phyloP scores from a whole-genome alignment of 2,329 filamentous ascomycete genomes.

The Claviceps cyperi region DNA sequence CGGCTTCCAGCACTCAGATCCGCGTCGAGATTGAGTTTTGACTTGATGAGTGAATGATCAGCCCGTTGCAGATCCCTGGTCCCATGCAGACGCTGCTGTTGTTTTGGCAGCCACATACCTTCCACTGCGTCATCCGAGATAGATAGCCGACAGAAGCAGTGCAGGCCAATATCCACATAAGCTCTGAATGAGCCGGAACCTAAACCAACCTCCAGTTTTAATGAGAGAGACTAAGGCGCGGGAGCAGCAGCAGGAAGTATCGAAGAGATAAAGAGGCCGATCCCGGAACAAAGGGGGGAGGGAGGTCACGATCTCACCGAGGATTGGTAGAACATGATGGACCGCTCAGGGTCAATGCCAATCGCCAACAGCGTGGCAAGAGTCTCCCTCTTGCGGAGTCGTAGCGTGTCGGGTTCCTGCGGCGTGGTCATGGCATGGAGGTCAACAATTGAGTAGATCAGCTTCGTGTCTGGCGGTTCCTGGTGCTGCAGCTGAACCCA shows the following conservation, averaged over 20 bases:
- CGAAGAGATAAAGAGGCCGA: not conserved
- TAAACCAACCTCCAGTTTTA: conserved; percentile 15
- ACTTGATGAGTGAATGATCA: conserved; percentile 29
- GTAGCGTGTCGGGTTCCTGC: conserved; percentile 48
- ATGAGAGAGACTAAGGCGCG: not conserved
- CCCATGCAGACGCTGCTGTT: not conserved
- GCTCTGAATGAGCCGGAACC: conserved; percentile 67
- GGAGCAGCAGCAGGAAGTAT: not conserved
- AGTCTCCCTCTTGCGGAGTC: conserved; percentile 53
- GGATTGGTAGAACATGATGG: conserved; percentile 71
- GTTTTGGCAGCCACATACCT: conserved; percentile 36
- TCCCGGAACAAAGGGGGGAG: too few relatives aligned
- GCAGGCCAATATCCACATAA: conserved; percentile 96
- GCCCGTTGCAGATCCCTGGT: not conserved
- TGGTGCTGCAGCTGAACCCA: conserved; percentile 69
- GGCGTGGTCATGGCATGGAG: conserved; percentile 80
- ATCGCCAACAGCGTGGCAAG: conserved; percentile 72
- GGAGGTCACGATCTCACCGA: conserved; percentile 36
- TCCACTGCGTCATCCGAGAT: conserved; percentile 99
- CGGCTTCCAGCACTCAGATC: conserved; percentile 43
- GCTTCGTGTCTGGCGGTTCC: conserved; percentile 37
- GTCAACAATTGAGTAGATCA: conserved; percentile 83
- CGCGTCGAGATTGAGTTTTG: conserved; percentile 54
- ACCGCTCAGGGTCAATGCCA: conserved; percentile 65
- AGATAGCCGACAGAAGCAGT: conserved; percentile 85